Percentiles rank a stretch among this genome's conserved stretches.
Conservation (phyloP, 2,329 filamentous ascomycete genomes). For the Fusarium citri region DNA sequence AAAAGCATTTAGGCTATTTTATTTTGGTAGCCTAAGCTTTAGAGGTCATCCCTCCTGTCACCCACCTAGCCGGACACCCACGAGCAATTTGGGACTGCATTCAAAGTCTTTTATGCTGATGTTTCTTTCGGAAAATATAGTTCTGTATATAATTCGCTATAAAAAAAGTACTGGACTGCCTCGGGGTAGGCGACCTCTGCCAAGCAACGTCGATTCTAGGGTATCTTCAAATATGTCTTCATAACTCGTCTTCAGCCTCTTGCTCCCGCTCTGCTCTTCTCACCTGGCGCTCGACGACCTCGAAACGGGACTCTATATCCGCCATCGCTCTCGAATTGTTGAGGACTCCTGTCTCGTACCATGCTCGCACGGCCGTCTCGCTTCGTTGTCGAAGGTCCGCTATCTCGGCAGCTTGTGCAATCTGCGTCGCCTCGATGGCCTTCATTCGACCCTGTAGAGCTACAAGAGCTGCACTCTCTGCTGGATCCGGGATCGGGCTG, state of each 20-base stretch:
- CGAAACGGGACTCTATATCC: constrained; percentile 75
- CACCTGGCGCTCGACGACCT: constrained; percentile 72
- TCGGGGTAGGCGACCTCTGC: background rate
- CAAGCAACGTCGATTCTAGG: constrained; percentile 13
- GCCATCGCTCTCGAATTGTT: constrained; percentile 76
- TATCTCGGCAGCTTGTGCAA: constrained; percentile 71
- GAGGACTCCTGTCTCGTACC: constrained; percentile 80
- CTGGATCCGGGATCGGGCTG: constrained; percentile 66
- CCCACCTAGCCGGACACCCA: background rate
- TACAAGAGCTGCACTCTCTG: constrained; percentile 66
- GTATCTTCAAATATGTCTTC: constrained; percentile 38
- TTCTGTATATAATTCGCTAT: background rate
- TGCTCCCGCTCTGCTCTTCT: constrained; percentile 67
- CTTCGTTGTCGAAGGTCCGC: constrained; percentile 72
- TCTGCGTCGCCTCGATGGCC: constrained; percentile 69
- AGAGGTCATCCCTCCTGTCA: no score
- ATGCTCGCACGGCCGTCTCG: constrained; percentile 71
- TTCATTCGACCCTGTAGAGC: constrained; percentile 71
- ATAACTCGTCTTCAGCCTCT: constrained; percentile 45
- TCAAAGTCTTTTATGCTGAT: background rate
- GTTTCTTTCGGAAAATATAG: background rate
- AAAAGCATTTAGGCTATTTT: no score
- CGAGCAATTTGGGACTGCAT: background rate
- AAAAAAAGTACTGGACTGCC: background rate
- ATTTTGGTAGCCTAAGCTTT: no score